A percentile compares a stretch with the other conserved stretches of the same genome.
Evolutionary conservation across 2,329 filamentous ascomycete species (phyloP).

Genomic region (Epichloe gansuensis): DNA sequence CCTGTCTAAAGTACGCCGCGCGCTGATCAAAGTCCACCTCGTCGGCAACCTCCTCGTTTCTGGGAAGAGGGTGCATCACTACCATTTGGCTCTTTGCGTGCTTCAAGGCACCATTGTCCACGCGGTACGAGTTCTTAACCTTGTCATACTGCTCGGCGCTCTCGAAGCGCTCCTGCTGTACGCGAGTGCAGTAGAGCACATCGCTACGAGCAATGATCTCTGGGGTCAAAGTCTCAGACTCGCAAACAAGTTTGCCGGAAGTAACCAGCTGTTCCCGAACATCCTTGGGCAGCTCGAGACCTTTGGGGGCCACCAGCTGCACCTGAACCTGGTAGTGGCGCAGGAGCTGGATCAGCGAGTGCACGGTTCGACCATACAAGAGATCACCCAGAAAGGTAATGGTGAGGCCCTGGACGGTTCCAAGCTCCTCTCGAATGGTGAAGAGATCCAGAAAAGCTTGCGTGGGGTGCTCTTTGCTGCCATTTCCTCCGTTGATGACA

Average conservation of each 20-base stretch:
- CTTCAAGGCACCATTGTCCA: conserved; percentile 83
- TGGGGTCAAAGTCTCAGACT: conserved; percentile 67
- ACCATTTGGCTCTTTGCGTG: conserved; percentile 87
- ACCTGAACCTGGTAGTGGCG: conserved; percentile 91
- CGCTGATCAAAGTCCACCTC: conserved; percentile 97
- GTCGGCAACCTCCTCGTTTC: conserved; percentile 85
- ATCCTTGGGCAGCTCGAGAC: conserved; percentile 61
- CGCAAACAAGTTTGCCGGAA: conserved; percentile 64
- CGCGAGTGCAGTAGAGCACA: conserved; percentile 90
- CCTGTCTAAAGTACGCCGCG: conserved; percentile 98
- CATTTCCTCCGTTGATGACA: conserved; percentile 95
- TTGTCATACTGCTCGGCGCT: conserved; percentile 67
- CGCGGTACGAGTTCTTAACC: conserved; percentile 77
- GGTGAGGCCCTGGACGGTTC: conserved; percentile 86
- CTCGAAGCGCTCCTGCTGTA: conserved; percentile 94
- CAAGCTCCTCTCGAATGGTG: conserved; percentile 94
- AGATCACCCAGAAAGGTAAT: conserved; percentile 95
- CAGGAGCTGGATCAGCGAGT: conserved; percentile 87
- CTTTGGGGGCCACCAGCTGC: conserved; percentile 77
- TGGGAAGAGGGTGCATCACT: conserved; percentile 87
- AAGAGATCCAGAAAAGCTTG: conserved; percentile 97
- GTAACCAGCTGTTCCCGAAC: conserved; percentile 58
- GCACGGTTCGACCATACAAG: conserved; percentile 83
- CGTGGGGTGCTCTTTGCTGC: conserved; percentile 89
- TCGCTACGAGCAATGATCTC: conserved; percentile 80